Evolutionary conservation across 495 filamentous ascomycete genomes (phyloP).

Genomic region (Xylaria cubensis): DNA sequence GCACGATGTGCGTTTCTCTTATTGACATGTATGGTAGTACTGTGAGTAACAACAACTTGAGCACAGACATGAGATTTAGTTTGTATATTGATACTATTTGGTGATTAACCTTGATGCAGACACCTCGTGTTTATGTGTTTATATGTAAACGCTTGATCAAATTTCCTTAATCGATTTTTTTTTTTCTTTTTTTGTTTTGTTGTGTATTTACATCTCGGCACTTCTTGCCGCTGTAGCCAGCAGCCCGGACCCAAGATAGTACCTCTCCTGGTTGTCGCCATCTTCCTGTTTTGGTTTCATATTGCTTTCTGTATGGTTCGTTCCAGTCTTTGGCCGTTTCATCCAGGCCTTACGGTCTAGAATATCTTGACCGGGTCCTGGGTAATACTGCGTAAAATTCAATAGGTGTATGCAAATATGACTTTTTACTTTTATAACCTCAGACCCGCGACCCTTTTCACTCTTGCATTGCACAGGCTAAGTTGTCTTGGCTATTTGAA

Average conservation of each 20-base stretch:
- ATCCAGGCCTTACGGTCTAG: neutral
- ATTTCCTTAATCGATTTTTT: neutral
- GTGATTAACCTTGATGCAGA: neutral
- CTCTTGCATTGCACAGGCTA: neutral
- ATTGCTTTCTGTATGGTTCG: conserved; percentile 2
- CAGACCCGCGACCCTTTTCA: neutral
- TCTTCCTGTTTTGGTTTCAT: conserved; percentile 3
- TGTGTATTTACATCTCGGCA: neutral
- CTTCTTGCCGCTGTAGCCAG: neutral
- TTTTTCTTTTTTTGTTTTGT: neutral
- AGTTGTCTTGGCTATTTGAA: neutral
- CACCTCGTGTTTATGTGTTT: neutral
- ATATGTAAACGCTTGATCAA: neutral
- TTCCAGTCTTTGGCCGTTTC: neutral
- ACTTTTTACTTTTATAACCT: neutral
- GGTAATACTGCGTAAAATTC: neutral
- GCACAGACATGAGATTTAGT: neutral
- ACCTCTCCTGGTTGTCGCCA: neutral
- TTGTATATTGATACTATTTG: neutral
- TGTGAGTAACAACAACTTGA: neutral
- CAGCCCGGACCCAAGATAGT: neutral
- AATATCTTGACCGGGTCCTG: neutral
- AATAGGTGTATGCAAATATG: neutral
- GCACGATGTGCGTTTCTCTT: conserved; percentile 16
- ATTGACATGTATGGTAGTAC: neutral